Evolutionary conservation across 2,329 filamentous ascomycete genomes (phyloP), one percentile per base, ranked within the genome.

Genomic region (Phoma sp.): DNA sequence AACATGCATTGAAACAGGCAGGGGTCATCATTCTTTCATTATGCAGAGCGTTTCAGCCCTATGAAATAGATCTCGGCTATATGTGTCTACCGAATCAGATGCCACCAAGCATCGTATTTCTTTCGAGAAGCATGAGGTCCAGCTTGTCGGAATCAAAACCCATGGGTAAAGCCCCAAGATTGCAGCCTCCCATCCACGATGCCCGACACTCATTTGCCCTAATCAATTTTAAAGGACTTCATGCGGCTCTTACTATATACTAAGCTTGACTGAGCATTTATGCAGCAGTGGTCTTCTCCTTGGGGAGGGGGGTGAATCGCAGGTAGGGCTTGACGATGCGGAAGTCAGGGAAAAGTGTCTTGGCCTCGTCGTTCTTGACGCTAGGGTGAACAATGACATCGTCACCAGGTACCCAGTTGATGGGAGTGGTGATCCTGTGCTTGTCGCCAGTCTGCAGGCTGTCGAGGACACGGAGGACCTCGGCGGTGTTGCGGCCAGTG

Each of bases 321-420:
- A 86, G 77, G 76, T 86, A 86, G 37, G 84, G 84, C 80, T 85
- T 86, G 58, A 87, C 82, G 57, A 85, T 82, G 66, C 79, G 80
- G 74, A 86, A 79, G 59, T 86, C 77, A 9, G 83, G 83, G 77
- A 84, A 86, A 49, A 83, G 75, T 63, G 80, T 78, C 77, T 84
- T 82, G 24, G 83, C 84, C 67, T 83, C 77, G 52, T 84, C 82
- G 65, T 80, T 84, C 73, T 80, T 83, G 68, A 86, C 78, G 60
- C 72, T 74, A 49, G 84, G 83, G 72, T 84, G 82, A 38, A 87
- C 84, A 65, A 86, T 86, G 59, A 86, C 83, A 69, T 86, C 83
- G 64, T 84, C 81, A 61, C 77, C 78, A 45, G 81, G 81, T 3
- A 83, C 74, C 83, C 83, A 85, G 77, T 86, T 85, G 70, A 87